phyloP scores from a whole-genome alignment of 257 asterid species.

The Nicotiana noctiflora region DNA sequence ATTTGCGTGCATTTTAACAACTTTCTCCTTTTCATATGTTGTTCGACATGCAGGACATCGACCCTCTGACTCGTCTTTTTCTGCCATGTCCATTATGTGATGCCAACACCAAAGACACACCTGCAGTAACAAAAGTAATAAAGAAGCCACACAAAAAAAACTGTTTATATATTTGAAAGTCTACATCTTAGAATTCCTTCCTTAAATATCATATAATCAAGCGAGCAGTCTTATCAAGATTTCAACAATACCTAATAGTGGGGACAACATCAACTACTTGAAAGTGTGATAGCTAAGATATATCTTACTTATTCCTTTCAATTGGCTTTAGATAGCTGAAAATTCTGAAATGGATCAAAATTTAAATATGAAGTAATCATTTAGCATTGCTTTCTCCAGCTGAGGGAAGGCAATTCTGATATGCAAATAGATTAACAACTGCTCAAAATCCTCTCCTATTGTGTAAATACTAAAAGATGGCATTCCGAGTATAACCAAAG shows the following conservation, averaged over 20 bases:
- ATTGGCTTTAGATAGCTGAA: neutral
- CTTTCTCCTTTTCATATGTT: conserved; percentile 80
- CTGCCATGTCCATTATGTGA: conserved; percentile 96
- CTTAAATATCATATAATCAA: neutral
- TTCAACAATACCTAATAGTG: neutral
- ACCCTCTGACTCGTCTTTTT: conserved; percentile 78
- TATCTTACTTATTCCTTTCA: neutral
- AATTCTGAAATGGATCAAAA: neutral
- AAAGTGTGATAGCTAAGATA: neutral
- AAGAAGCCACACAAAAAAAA: neutral
- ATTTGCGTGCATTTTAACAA: conserved; percentile 67
- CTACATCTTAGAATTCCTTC: neutral
- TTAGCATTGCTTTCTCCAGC: neutral
- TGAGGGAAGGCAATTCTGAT: neutral
- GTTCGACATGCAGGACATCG: conserved; percentile 94
- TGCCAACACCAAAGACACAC: conserved; percentile 99
- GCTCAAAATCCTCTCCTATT: neutral
- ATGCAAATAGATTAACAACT: too few relatives aligned
- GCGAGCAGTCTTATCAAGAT: neutral
- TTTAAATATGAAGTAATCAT: neutral
- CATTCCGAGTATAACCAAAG: neutral
- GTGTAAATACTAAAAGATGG: neutral
- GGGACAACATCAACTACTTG: neutral
- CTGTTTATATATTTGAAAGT: neutral
- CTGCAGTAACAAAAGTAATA: conserved; percentile 26